Evolutionary conservation across 148 eudicot genomes (phyloP).

Genomic region (Amaranthus palmeri): DNA sequence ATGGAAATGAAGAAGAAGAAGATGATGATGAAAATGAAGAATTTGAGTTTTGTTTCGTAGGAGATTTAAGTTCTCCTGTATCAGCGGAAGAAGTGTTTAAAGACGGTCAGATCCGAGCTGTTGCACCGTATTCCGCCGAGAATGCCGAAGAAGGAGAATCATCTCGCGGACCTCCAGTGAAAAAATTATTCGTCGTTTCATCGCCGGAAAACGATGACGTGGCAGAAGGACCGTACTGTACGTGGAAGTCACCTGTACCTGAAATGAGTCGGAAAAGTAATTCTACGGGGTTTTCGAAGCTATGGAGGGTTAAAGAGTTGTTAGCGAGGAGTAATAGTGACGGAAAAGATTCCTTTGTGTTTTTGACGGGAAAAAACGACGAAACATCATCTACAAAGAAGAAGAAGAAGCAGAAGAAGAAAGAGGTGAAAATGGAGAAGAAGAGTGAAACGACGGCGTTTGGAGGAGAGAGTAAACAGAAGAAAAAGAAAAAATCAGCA

Average conservation of each 20-base stretch:
- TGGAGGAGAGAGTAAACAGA: not conserved
- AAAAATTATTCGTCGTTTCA: conserved; percentile 50
- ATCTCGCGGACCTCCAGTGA: conserved; percentile 41
- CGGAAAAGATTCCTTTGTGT: conserved; percentile 75
- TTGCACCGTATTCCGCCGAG: conserved; percentile 34
- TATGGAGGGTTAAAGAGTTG: conserved; percentile 62
- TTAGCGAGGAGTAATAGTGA: conserved; percentile 61
- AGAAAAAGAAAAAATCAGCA: conserved; percentile 28
- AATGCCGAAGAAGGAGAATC: not conserved
- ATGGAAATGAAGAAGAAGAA: conserved; percentile 3
- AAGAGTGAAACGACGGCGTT: conserved; percentile 28
- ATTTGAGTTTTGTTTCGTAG: conserved; percentile 27
- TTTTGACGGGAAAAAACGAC: conserved; percentile 28
- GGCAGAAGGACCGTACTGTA: conserved; percentile 44
- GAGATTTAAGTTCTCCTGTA: conserved; percentile 26
- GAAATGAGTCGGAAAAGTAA: conserved; percentile 70
- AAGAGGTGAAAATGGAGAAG: not conserved
- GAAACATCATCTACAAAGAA: conserved; percentile 1
- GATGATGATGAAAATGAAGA: conserved; percentile 10
- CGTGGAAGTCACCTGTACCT: conserved; percentile 29
- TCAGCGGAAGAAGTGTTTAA: conserved; percentile 59
- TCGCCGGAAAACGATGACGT: conserved; percentile 16
- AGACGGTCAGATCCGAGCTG: conserved; percentile 61
- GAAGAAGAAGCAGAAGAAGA: too few species aligned
- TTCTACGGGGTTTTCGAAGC: conserved; percentile 91